Conservation (phyloP, 129 eudicot species). For the Dittrichia graveolens region DNA sequence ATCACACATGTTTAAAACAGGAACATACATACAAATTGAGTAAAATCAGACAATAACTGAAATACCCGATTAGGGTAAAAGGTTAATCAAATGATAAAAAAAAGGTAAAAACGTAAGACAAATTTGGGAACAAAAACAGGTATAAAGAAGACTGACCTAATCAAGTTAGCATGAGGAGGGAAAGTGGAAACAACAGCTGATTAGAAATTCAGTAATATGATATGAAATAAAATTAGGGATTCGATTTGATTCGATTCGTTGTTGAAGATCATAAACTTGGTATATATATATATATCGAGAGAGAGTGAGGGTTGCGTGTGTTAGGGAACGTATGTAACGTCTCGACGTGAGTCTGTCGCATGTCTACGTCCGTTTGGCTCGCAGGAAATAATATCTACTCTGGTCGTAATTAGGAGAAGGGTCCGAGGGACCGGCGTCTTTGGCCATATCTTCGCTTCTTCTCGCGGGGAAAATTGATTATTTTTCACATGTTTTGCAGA, state of each 20-base stretch:
- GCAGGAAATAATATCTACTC: no score
- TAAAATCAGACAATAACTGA: not conserved
- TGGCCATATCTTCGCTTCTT: no score
- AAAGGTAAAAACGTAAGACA: not conserved
- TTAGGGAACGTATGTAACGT: slow-evolving; percentile 39
- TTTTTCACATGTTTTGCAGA: no score
- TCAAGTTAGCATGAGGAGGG: slow-evolving; percentile 31
- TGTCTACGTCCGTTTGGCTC: slow-evolving; percentile 48
- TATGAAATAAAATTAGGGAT: no score
- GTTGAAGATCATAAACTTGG: no score
- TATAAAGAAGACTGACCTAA: slow-evolving; percentile 24
- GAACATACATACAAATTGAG: not conserved
- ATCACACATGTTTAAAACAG: not conserved
- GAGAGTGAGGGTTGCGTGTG: slow-evolving; percentile 79
- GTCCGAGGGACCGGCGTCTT: no score
- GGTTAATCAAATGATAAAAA: slow-evolving; percentile 6
- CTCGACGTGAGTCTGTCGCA: slow-evolving; percentile 61
- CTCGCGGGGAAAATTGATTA: no score
- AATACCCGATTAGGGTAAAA: slow-evolving; percentile 25
- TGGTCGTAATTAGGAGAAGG: not conserved
- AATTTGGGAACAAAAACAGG: not conserved
- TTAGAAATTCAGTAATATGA: not conserved
- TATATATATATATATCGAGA: not conserved
- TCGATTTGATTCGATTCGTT: no score
- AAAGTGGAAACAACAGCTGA: not conserved